A percentile compares a stretch with the other conserved stretches of the same genome.
phyloP scores from a whole-genome alignment of 164 flowering plant genomes.

The Aristolochia contorta region DNA sequence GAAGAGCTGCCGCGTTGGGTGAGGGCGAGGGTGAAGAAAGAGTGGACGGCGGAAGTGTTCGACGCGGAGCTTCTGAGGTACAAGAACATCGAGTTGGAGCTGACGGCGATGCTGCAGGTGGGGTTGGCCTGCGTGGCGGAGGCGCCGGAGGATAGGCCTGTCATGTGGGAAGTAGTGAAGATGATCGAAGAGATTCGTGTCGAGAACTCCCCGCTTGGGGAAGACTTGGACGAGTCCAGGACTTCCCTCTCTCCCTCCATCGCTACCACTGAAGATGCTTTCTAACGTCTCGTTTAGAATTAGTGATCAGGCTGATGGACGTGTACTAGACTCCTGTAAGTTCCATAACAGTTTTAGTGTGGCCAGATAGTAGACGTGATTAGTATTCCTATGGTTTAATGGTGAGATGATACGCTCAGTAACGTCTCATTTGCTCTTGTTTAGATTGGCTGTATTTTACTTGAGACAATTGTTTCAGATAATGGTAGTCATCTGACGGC shows the following conservation, averaged over 20 bases:
- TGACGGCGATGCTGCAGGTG: slow-evolving; percentile 82
- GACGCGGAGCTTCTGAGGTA: slow-evolving; percentile 85
- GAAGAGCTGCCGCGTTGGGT: slow-evolving; percentile 88
- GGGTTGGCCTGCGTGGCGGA: slow-evolving; percentile 68
- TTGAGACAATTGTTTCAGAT: too few species aligned
- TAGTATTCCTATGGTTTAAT: too few species aligned
- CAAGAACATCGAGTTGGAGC: slow-evolving; percentile 90
- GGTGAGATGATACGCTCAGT: too few species aligned
- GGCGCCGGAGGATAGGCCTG: slow-evolving; percentile 80
- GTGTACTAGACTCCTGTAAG: too few species aligned
- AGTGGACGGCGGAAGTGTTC: slow-evolving; percentile 95
- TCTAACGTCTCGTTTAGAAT: slow-evolving; percentile 3
- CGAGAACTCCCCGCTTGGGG: slow-evolving; percentile 89
- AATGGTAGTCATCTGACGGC: too few species aligned
- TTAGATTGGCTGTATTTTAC: too few species aligned
- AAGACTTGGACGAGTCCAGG: slow-evolving; percentile 77
- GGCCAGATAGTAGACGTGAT: too few species aligned
- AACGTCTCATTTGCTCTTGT: too few species aligned
- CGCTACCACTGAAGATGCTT: slow-evolving; percentile 67
- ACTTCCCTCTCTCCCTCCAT: slow-evolving; percentile 69
- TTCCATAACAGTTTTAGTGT: too few species aligned
- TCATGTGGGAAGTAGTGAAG: slow-evolving; percentile 70
- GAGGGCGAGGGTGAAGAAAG: slow-evolving; percentile 79
- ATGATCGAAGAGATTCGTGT: slow-evolving; percentile 87
- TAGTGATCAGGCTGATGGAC: too few species aligned